Percentiles rank a stretch among this genome's conserved stretches.
These are phyloP conservation scores for Ophiostoma angusticollis DNA, from an alignment of 2,329 filamentous ascomycete genomes.

Conservation along the genomic window DNA sequence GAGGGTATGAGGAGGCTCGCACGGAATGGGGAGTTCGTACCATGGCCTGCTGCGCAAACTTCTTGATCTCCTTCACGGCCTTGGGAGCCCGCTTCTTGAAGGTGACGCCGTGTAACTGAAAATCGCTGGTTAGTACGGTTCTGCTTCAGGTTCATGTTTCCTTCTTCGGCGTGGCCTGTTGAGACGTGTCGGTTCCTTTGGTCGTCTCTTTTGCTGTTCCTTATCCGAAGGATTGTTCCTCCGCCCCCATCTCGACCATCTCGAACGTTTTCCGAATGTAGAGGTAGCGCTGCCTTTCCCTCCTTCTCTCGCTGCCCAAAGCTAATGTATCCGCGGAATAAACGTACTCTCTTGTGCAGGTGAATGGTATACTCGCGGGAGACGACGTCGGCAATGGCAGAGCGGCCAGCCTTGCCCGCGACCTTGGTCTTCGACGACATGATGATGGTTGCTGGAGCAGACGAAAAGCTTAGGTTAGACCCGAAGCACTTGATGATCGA, in stretches of 20 bases:
- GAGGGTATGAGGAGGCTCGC: background rate
- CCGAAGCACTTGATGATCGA: background rate
- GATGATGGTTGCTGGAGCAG: conserved; percentile 4
- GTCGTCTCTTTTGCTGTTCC: background rate
- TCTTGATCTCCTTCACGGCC: conserved; percentile 99
- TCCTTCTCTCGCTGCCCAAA: background rate
- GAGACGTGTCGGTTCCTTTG: background rate
- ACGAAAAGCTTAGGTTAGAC: conserved; percentile 1
- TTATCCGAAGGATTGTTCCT: too few species aligned
- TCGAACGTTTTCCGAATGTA: background rate
- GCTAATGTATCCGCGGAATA: conserved; percentile 13
- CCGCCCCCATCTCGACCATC: background rate
- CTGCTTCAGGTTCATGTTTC: too few species aligned
- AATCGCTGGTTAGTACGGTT: background rate
- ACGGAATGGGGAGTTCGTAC: conserved; percentile 43
- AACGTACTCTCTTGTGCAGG: conserved; percentile 96
- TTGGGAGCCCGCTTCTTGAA: conserved; percentile 99
- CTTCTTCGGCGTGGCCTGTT: too few species aligned
- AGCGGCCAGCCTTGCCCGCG: conserved; percentile 60
- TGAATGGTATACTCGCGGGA: conserved; percentile 99
- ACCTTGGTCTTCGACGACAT: conserved; percentile 57
- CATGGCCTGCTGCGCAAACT: conserved; percentile 88
- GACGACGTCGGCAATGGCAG: conserved; percentile 97
- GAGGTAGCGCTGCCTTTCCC: too few species aligned
- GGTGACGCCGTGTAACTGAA: conserved; percentile 80